These are phyloP conservation scores for Capsicum pubescens DNA, from an alignment of 257 asterid species.

Conservation along the genomic window DNA sequence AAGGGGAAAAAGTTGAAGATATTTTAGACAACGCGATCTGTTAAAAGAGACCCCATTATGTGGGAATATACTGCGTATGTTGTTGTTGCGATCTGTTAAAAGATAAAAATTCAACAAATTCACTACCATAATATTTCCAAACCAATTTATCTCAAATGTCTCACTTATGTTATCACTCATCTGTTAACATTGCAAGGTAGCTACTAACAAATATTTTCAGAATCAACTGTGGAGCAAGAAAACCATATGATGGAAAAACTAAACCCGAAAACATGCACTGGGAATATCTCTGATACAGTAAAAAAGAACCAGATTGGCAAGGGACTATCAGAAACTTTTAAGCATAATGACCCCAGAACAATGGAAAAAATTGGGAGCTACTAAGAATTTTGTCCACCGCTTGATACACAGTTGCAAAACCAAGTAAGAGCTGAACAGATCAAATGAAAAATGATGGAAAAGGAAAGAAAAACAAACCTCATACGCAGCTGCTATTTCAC, in stretches of 20 bases:
- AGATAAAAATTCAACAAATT: not conserved
- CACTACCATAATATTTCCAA: not conserved
- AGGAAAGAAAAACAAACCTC: conserved; percentile 59
- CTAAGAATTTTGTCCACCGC: not conserved
- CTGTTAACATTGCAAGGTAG: not conserved
- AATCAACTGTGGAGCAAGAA: not conserved
- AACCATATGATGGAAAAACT: not conserved
- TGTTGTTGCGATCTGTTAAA: not conserved
- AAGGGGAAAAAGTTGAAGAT: not conserved
- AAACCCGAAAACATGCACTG: not conserved
- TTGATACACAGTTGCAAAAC: not conserved
- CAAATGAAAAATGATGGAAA: not conserved
- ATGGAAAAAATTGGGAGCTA: not conserved
- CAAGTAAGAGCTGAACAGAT: not conserved
- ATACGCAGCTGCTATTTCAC: conserved; percentile 97
- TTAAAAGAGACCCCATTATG: not conserved
- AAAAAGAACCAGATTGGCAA: not conserved
- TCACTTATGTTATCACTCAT: not conserved
- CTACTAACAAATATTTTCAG: not conserved
- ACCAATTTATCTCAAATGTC: not conserved
- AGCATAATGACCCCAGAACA: not conserved
- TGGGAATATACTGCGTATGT: too few relatives aligned
- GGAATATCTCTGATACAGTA: not conserved
- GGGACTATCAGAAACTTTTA: not conserved
- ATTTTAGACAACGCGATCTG: not conserved